Evolutionary conservation across 805 yeast genomes (phyloP).

Genomic region (Pichia manshurica): DNA sequence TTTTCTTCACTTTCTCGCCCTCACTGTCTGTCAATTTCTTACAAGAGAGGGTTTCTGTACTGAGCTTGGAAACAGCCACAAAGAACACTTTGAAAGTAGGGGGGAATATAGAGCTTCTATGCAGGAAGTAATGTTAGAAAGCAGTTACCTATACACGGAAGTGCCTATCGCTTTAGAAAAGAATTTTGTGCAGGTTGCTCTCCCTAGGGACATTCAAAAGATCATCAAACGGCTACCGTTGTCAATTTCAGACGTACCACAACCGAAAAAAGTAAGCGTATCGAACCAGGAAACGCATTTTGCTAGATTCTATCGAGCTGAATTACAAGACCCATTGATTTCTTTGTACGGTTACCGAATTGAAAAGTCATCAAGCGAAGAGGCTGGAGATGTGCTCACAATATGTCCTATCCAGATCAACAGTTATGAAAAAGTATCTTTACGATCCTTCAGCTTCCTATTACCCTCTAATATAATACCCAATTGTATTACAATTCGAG

Average conservation of each 20-base stretch:
- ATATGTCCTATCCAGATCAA: constrained; percentile 5
- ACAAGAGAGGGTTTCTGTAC: no score
- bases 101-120: no score
- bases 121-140: neutral
- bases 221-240: constrained; percentile 6
- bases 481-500: constrained; percentile 35
- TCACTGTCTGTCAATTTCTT: no score
- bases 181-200: neutral
- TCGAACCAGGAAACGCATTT: neutral
- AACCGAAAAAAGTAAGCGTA: neutral
- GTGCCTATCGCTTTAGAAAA: neutral
- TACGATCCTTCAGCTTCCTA: constrained; percentile 20
- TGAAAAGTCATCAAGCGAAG: neutral
- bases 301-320: constrained; percentile 3
- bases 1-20: no score
- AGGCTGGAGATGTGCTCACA: neutral
- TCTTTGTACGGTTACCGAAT: neutral
- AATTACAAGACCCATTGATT: neutral
- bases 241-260: neutral
- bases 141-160: neutral
- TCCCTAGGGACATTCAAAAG: constrained; percentile 12
- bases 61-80: neutral
- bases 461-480: constrained; percentile 34
- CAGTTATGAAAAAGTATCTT: neutral
- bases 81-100: neutral